Conservation (phyloP, 257 asterid genomes). For the Solanum appendiculatum region DNA sequence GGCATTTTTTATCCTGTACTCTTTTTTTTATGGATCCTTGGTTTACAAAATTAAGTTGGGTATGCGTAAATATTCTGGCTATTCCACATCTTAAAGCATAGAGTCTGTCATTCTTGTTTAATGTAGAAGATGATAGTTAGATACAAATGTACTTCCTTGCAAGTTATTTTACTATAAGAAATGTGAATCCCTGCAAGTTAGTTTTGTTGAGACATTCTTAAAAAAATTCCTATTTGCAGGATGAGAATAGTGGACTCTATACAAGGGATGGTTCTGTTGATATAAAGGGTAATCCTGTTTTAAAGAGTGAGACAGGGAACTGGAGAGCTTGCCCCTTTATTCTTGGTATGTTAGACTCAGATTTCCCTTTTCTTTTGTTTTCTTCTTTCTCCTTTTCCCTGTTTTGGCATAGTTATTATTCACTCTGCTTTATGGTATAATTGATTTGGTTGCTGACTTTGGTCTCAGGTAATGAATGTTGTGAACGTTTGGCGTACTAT, state of each 20-base stretch:
- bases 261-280: constrained; percentile 98
- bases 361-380: background rate
- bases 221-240: constrained; percentile 20
- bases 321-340: constrained; percentile 98
- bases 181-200: background rate
- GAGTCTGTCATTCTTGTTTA: background rate
- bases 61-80: background rate
- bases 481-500: constrained; percentile 95
- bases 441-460: constrained; percentile 4
- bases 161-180: background rate
- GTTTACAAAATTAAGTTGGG: background rate
- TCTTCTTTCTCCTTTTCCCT: background rate
- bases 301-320: constrained; percentile 85
- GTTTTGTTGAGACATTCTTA: background rate
- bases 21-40: background rate
- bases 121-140: background rate
- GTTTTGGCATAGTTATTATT: background rate
- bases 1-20: background rate
- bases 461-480: constrained; percentile 84
- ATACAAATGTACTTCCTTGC: background rate
- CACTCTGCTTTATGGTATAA: background rate
- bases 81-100: background rate
- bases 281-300: constrained; percentile 76
- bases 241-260: constrained; percentile 30
- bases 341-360: constrained; percentile 42